Conservation (phyloP, 495 filamentous ascomycete species). For the Annulohypoxylon stygium region DNA sequence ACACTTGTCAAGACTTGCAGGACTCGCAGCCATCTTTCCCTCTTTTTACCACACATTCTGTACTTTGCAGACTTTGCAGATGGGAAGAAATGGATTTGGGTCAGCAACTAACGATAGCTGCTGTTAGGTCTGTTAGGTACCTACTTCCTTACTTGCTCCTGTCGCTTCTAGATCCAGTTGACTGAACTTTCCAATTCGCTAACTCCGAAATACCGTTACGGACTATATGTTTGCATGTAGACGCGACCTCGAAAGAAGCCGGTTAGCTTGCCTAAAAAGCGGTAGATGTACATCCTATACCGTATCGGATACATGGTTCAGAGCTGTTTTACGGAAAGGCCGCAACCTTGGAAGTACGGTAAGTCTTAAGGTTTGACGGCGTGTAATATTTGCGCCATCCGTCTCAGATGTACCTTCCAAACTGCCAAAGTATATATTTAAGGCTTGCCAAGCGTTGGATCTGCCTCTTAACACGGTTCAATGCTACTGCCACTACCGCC, state of each 20-base stretch:
- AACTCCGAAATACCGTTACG: conserved; percentile 32
- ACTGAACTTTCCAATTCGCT: conserved; percentile 33
- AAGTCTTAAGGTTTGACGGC: neutral
- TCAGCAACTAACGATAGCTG: conserved; percentile 23
- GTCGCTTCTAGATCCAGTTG: conserved; percentile 30
- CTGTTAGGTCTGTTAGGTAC: too few relatives aligned
- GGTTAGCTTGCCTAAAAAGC: neutral
- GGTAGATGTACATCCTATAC: neutral
- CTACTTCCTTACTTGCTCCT: conserved; percentile 7
- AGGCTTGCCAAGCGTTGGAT: conserved; percentile 1
- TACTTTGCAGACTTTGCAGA: conserved; percentile 7
- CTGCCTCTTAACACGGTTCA: neutral
- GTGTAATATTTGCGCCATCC: conserved; percentile 25
- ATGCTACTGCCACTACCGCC: neutral
- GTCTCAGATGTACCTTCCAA: conserved; percentile 15
- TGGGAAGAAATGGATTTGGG: conserved; percentile 13
- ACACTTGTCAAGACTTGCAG: conserved; percentile 41
- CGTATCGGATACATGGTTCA: neutral
- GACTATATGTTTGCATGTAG: neutral
- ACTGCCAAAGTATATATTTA: neutral
- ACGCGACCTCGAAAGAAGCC: neutral
- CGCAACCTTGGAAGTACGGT: neutral
- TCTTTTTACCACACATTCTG: conserved; percentile 6
- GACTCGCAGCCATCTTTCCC: conserved; percentile 24
- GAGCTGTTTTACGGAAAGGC: neutral